Conservation (phyloP, 208 protist genomes). For the Leishmania guyanensis region DNA sequence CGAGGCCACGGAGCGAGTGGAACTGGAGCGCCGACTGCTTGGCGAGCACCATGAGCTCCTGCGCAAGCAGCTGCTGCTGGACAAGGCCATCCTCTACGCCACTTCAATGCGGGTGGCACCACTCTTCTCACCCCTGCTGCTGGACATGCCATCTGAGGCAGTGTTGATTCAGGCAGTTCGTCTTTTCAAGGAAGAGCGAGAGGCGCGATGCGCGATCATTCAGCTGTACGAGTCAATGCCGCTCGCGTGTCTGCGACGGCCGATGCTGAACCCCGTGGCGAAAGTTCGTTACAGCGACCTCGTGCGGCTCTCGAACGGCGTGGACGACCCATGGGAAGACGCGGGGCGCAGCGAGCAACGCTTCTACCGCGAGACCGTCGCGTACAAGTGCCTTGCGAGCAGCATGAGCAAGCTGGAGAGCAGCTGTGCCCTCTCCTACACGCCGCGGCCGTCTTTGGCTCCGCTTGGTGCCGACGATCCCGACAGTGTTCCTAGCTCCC, state of each 20-base stretch:
- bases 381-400: conserved; percentile 16
- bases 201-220: conserved; percentile 47
- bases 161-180: conserved; percentile 48
- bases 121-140: conserved; percentile 59
- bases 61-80: conserved; percentile 24
- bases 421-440: neutral
- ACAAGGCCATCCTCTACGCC: conserved; percentile 32
- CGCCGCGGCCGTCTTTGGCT: neutral
- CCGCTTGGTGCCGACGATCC: neutral
- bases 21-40: conserved; percentile 47
- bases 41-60: conserved; percentile 38
- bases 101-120: conserved; percentile 39
- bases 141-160: conserved; percentile 42
- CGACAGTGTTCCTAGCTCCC: no score
- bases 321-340: conserved; percentile 28
- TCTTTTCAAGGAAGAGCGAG: conserved; percentile 65
- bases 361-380: conserved; percentile 19
- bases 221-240: conserved; percentile 63
- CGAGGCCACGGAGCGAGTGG: conserved; percentile 68
- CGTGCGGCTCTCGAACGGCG: conserved; percentile 26
- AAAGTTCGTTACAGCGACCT: conserved; percentile 43
- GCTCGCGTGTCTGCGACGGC: conserved; percentile 58
- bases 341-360: conserved; percentile 35
- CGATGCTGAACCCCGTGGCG: conserved; percentile 47
- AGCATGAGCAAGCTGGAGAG: conserved; percentile 20